phyloP scores from a whole-genome alignment of 2,329 filamentous ascomycete genomes.

The Tolypocladium tropicale region DNA sequence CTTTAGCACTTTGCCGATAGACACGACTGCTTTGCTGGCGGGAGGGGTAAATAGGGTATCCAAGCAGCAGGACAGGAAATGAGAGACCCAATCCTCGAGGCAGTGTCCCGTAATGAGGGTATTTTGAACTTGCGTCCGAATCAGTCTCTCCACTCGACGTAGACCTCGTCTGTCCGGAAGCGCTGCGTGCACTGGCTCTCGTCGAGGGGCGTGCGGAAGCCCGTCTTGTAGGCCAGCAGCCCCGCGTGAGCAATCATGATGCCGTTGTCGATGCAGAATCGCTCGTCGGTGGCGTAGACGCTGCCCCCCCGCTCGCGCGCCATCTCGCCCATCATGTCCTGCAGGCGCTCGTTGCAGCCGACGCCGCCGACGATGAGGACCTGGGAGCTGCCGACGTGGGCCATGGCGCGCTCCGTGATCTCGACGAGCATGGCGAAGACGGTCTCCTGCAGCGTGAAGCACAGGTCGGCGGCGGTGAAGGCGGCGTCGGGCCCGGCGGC shows the following conservation, averaged over 20 bases:
- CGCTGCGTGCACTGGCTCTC: slow-evolving; percentile 80
- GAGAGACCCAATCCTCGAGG: neutral
- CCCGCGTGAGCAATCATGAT: slow-evolving; percentile 99
- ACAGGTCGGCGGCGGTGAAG: slow-evolving; percentile 75
- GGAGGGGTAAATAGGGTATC: neutral
- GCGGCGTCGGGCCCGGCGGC: slow-evolving; percentile 36
- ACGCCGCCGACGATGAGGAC: slow-evolving; percentile 94
- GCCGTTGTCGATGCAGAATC: slow-evolving; percentile 97
- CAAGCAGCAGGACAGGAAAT: neutral
- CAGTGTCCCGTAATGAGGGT: neutral
- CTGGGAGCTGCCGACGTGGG: slow-evolving; percentile 82
- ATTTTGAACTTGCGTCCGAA: too few relatives aligned
- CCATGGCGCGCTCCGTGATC: slow-evolving; percentile 97
- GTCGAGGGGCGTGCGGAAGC: slow-evolving; percentile 64
- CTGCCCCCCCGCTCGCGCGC: slow-evolving; percentile 77
- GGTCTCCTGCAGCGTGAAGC: slow-evolving; percentile 91
- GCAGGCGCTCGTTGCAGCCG: slow-evolving; percentile 85
- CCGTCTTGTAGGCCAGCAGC: slow-evolving; percentile 71
- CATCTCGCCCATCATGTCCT: slow-evolving; percentile 99
- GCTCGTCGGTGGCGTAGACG: slow-evolving; percentile 90
- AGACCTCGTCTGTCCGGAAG: slow-evolving; percentile 74
- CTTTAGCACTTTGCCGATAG: neutral
- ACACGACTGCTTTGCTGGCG: neutral
- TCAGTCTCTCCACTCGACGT: slow-evolving; percentile 66
- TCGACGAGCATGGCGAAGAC: slow-evolving; percentile 96